Base-by-base conservation (phyloP, 2,329 filamentous ascomycete species). In the Cryphonectria radicalis region DNA sequence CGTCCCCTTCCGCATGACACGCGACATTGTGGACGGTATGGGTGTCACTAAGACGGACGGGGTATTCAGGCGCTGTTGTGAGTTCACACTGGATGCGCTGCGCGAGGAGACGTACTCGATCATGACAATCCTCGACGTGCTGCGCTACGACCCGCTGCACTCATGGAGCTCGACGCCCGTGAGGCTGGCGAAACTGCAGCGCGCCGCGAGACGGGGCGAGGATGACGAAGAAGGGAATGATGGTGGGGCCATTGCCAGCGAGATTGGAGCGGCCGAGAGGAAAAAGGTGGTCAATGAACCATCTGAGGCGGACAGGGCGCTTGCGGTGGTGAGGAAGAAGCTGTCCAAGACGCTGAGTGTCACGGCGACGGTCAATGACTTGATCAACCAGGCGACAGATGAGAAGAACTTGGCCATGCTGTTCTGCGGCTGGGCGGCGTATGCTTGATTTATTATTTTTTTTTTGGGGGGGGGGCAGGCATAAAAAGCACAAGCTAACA, bases 71-170 rank as follows among this genome's bases (percentile, higher is more conserved):
- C 90, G 97, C n/a, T 98, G 95, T 82, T 99, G 96, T 80, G 97
- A 99, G 79, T 98, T 98, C 79, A 98, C 95, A 0, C 89, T 99
- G 43, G 94, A 98, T 73, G 95, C 97, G 1, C 85, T 99, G 50
- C 91, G 96, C n/a, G 93, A 97, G 77, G 96, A 99, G 80, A 93
- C 93, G 17, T 97, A 97, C 79, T 95, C 92, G 62, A 99, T 99
- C 83, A 98, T 98, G 95, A 98, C 96, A 0, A 94, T 99, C 68
- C 89, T 99, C 28, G 97, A 99, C 78, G 97, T 99, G 32, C 84
- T 99, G 72, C 92, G 97, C n/a, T 98, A 98, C 81, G 96, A 99
- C 85, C 97, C 96, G 0, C 84, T 99, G 73, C 97, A 98, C 80
- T 96, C 91, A 73, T 99, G 96, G 96, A 95, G 93, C 50, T 91